phyloP scores from a whole-genome alignment of 352 stramenopile genomes.

The Phytophthora gonapodyides region DNA sequence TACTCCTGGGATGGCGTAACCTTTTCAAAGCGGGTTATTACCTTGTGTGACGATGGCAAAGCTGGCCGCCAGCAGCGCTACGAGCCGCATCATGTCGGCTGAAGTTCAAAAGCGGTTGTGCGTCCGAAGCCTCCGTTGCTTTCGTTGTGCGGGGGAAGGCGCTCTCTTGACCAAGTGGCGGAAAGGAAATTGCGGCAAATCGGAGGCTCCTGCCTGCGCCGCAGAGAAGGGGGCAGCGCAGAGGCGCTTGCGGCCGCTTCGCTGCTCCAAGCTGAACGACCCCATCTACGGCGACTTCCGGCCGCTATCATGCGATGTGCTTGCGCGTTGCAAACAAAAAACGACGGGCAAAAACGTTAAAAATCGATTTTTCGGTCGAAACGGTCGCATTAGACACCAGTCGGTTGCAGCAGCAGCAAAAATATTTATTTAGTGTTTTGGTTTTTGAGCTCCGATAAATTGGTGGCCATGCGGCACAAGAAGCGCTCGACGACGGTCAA shows the following conservation, averaged over 20 bases:
- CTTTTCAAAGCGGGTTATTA: background rate
- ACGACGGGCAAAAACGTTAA: too few species aligned
- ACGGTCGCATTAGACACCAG: too few species aligned
- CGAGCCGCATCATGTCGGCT: conserved; percentile 26
- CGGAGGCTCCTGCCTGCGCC: conserved; percentile 17
- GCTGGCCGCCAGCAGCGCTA: conserved; percentile 26
- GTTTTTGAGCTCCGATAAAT: background rate
- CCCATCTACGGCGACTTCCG: conserved; percentile 18
- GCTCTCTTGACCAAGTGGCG: conserved; percentile 25
- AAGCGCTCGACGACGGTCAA: conserved; percentile 15
- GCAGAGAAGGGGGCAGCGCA: conserved; percentile 26
- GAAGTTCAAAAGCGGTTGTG: conserved; percentile 26
- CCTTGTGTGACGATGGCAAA: conserved; percentile 26
- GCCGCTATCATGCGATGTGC: conserved; percentile 19
- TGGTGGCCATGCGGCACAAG: conserved; percentile 23
- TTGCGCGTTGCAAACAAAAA: conserved; percentile 10
- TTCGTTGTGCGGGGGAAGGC: conserved; percentile 9
- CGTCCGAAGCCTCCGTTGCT: conserved; percentile 10
- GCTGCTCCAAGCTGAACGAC: background rate
- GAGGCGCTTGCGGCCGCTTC: conserved; percentile 4
- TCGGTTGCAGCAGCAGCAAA: background rate
- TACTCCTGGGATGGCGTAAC: background rate
- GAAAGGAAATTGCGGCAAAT: conserved; percentile 34
- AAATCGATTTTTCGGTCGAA: too few species aligned
- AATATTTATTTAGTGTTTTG: background rate